These are phyloP conservation scores for Davidsoniella australis DNA, from an alignment of 2,329 filamentous ascomycete species.

Conservation along the genomic window DNA sequence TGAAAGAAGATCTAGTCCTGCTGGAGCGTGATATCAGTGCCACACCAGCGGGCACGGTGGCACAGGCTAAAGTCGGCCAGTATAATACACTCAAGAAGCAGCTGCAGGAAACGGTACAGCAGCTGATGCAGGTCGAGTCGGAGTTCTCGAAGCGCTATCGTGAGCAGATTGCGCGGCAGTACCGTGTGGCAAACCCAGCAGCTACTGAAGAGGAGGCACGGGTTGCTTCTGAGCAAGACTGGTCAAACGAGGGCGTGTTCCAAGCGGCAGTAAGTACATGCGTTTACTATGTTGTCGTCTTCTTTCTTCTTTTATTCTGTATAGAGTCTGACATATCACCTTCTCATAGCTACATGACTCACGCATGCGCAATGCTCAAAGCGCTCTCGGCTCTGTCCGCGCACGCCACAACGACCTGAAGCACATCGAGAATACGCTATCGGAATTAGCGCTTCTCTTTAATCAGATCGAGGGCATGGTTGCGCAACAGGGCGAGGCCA, in stretches of 20 bases:
- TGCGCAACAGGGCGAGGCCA: slow-evolving; percentile 50
- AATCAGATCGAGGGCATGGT: slow-evolving; percentile 59
- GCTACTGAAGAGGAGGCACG: slow-evolving; percentile 57
- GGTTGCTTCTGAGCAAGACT: slow-evolving; percentile 51
- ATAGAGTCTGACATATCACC: slow-evolving; percentile 5
- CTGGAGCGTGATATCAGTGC: slow-evolving; percentile 47
- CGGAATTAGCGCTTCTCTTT: slow-evolving; percentile 54
- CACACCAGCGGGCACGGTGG: slow-evolving; percentile 23
- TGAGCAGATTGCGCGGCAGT: slow-evolving; percentile 66
- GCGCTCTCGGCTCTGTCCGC: slow-evolving; percentile 57
- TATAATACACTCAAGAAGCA: slow-evolving; percentile 51
- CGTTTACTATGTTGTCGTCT: slow-evolving; percentile 7
- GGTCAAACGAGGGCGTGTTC: slow-evolving; percentile 67
- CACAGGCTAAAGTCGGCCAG: slow-evolving; percentile 56
- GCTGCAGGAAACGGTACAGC: slow-evolving; percentile 54
- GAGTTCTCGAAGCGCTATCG: slow-evolving; percentile 54
- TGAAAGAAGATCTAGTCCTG: slow-evolving; percentile 63
- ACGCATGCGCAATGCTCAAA: slow-evolving; percentile 7
- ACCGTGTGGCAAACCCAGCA: slow-evolving; percentile 65
- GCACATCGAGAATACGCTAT: slow-evolving; percentile 59
- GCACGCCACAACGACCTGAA: slow-evolving; percentile 72
- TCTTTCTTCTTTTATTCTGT: neutral
- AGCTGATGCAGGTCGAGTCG: slow-evolving; percentile 54
- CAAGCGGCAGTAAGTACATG: slow-evolving; percentile 53
- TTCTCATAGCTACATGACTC: slow-evolving; percentile 5